Base-by-base conservation (phyloP, 371 early-diverging fungal genomes). In the Coemansia sp. region DNA sequence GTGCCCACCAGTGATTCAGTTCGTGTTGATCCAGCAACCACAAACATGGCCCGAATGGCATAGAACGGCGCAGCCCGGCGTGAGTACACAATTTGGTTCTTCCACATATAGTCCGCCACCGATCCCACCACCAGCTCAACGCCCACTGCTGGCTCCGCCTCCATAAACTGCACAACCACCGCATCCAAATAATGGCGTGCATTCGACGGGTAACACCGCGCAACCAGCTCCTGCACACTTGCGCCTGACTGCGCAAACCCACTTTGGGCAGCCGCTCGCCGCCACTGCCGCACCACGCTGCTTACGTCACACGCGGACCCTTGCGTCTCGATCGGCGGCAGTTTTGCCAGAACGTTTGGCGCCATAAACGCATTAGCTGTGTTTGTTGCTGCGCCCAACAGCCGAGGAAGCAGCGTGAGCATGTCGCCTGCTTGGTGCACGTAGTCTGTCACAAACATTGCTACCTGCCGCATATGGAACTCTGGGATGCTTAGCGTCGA, bases 111-210 rank as follows among this genome's bases (percentile, higher is more conserved):
- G 33, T 67, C 65, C 6, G 81, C 80, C 12, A 80, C 62, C 28
- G 80, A 69, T 12, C 80, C 80, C 11, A 80, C 62, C 6, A 81
- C 77, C 28, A 79, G 55, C 60, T 80, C 80, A 9, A 77, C 81
- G 14, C 75, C 72, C n/a, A 59, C 64, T 6, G 48, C 52, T 2
- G 80, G 80, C 54, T 81, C 75, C 0, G 40, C 67, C 30, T 66
- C 65, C 72, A 80, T 80, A 40, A 72, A 80, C 59, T 54, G 64
- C 54, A 80, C 66, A 1, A 80, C 23, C 6, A 79, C 69, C 12
- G 56, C 62, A 30, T 81, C 80, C 54, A 77, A 50, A 18, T 75
- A 75, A 21, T 65, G 75, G 62, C 62, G 64, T 21, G n/a, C 37
- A 16, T 33, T 64, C 12, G 77, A 77, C n/a, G 75, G 75, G 25